Evolutionary conservation across 257 asterid genomes (phyloP).

Genomic region (Ocimum tenuiflorum): DNA sequence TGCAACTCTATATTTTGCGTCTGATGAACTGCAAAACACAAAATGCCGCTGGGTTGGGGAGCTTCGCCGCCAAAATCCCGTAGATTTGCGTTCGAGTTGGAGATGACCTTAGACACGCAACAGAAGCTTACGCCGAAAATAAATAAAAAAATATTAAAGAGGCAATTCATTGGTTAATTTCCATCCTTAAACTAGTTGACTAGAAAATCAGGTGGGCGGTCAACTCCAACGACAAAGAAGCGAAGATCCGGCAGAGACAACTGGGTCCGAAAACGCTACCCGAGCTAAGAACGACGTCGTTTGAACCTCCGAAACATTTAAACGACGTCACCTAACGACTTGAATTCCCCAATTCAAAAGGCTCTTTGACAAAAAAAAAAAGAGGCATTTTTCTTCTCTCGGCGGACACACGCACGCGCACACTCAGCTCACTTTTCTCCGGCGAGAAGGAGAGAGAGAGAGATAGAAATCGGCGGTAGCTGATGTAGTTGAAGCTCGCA

Average conservation of each 20-base stretch:
- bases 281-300: constrained; percentile 21
- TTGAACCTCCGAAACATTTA: background rate
- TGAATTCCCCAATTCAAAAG: constrained; percentile 19
- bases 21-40: no score
- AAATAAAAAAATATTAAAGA: background rate
- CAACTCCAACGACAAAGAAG: constrained; percentile 20
- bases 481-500: constrained; percentile 14
- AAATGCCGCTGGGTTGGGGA: no score
- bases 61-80: no score
- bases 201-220: background rate
- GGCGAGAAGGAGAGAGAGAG: constrained; percentile 13
- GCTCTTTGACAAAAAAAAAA: constrained; percentile 15
- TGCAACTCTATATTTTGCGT: no score
- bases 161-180: background rate
- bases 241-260: constrained; percentile 20
- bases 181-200: constrained; percentile 1
- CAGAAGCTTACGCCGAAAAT: no score
- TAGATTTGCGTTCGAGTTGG: no score
- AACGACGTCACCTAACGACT: constrained; percentile 26
- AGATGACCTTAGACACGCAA: no score
- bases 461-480: background rate
- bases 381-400: constrained; percentile 21
- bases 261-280: constrained; percentile 21
- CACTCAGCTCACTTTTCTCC: constrained; percentile 33
- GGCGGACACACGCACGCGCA: constrained; percentile 12